phyloP scores from a whole-genome alignment of 306 rosid species.

The Astragalus glycyphyllos region DNA sequence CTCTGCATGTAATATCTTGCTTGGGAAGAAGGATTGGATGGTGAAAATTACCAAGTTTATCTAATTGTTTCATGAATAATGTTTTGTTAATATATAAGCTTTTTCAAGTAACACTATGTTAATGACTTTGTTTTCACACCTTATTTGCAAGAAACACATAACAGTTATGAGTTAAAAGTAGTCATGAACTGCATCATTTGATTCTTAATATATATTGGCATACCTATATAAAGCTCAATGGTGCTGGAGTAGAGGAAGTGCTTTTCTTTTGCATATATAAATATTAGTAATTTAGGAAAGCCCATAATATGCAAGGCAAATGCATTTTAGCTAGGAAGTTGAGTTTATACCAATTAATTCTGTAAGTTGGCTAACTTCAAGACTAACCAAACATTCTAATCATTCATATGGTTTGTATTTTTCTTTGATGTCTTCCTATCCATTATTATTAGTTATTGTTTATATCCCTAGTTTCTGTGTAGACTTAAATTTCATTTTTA shows the following conservation, averaged over 20 bases:
- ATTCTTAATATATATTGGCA: background rate
- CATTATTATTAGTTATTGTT: slow-evolving; percentile 13
- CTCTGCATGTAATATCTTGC: background rate
- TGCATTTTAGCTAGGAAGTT: slow-evolving; percentile 5
- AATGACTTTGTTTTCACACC: slow-evolving; percentile 4
- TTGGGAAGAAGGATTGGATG: background rate
- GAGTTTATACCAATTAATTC: background rate
- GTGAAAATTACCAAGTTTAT: background rate
- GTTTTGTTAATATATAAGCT: background rate
- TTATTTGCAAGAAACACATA: slow-evolving; percentile 1
- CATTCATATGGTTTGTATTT: background rate
- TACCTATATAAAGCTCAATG: background rate
- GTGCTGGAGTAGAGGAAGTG: background rate
- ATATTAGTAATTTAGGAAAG: background rate
- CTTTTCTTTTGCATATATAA: slow-evolving; percentile 4
- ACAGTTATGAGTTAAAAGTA: slow-evolving; percentile 6
- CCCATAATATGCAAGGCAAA: background rate
- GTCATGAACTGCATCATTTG: background rate
- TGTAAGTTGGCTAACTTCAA: slow-evolving; percentile 22
- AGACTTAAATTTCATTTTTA: slow-evolving; percentile 23
- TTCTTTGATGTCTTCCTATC: slow-evolving; percentile 35
- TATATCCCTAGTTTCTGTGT: slow-evolving; percentile 1
- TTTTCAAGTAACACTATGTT: background rate
- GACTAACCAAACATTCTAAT: slow-evolving; percentile 8
- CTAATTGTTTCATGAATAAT: background rate